These are phyloP conservation scores for Microcyclospora tardicrescens DNA, from an alignment of 2,329 filamentous ascomycete genomes.

Conservation along the genomic window DNA sequence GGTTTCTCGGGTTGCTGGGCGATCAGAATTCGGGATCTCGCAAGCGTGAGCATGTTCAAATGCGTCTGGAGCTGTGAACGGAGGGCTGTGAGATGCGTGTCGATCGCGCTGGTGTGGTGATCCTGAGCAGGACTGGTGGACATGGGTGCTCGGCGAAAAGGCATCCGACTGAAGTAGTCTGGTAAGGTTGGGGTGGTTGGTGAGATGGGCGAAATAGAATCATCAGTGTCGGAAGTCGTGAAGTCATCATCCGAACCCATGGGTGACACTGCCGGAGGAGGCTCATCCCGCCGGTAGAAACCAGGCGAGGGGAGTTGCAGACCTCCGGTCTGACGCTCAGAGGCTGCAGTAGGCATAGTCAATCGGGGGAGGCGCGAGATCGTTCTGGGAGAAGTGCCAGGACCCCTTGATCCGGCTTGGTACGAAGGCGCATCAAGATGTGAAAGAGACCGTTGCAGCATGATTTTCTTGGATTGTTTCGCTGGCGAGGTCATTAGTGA, in stretches of 20 bases:
- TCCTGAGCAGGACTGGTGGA: too few relatives aligned
- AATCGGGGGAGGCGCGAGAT: neutral
- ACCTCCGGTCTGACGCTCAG: too few relatives aligned
- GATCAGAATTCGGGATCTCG: conserved; percentile 1
- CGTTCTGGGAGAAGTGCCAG: neutral
- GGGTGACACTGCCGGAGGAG: conserved; percentile 2
- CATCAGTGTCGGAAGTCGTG: conserved; percentile 2
- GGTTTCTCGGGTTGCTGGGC: neutral
- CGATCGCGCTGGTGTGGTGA: neutral
- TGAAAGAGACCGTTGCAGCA: too few relatives aligned
- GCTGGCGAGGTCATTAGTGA: conserved; percentile 6
- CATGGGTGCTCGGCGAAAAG: conserved; percentile 2
- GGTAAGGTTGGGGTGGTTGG: conserved; percentile 1
- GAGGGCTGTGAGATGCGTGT: conserved; percentile 14
- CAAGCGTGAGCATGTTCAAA: conserved; percentile 21
- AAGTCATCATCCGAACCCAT: neutral
- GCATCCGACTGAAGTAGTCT: conserved; percentile 3
- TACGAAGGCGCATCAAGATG: too few relatives aligned
- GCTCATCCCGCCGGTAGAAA: neutral
- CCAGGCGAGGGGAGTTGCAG: too few relatives aligned
- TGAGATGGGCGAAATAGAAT: conserved; percentile 5
- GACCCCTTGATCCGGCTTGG: too few relatives aligned
- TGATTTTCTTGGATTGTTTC: conserved; percentile 1
- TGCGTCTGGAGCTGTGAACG: conserved; percentile 22
- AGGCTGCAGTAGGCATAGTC: neutral